Evolutionary conservation across 352 stramenopile species (phyloP).

Genomic region (Thalassiosira exigua): DNA sequence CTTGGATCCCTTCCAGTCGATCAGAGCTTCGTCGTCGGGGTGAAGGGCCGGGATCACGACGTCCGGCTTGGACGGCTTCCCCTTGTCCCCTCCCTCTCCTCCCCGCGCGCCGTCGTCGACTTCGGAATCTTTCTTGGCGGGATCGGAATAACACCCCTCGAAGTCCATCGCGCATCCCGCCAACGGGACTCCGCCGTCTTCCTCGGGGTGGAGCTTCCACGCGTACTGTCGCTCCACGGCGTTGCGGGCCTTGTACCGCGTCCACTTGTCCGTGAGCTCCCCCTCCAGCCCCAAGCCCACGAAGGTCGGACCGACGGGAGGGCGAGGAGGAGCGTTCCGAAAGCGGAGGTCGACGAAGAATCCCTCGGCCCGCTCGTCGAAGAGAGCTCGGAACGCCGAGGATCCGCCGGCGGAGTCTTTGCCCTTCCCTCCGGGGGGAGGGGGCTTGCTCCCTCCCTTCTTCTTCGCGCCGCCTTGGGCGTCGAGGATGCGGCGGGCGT

Average conservation of each 20-base stretch:
- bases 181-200: conserved; percentile 72
- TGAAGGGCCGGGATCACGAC: conserved; percentile 33
- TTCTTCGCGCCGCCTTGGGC: conserved; percentile 39
- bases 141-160: conserved; percentile 61
- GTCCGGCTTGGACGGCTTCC: not conserved
- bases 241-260: conserved; percentile 74
- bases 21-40: conserved; percentile 73
- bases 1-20: conserved; percentile 81
- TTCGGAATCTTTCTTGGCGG: conserved; percentile 4
- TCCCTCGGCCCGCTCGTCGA: conserved; percentile 72
- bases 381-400: conserved; percentile 78
- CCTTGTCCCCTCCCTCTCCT: not conserved
- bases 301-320: conserved; percentile 82
- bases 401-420: not conserved
- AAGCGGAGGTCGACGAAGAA: conserved; percentile 83
- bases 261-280: conserved; percentile 68
- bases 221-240: conserved; percentile 76
- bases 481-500: conserved; percentile 69
- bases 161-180: conserved; percentile 81
- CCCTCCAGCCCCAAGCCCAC: conserved; percentile 75
- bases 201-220: conserved; percentile 83
- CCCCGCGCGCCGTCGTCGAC: not conserved
- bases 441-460: conserved; percentile 33
- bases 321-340: conserved; percentile 81
- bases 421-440: conserved; percentile 8